phyloP scores from a whole-genome alignment of 2,329 filamentous ascomycete genomes.

The Epichloe gansuensis region DNA sequence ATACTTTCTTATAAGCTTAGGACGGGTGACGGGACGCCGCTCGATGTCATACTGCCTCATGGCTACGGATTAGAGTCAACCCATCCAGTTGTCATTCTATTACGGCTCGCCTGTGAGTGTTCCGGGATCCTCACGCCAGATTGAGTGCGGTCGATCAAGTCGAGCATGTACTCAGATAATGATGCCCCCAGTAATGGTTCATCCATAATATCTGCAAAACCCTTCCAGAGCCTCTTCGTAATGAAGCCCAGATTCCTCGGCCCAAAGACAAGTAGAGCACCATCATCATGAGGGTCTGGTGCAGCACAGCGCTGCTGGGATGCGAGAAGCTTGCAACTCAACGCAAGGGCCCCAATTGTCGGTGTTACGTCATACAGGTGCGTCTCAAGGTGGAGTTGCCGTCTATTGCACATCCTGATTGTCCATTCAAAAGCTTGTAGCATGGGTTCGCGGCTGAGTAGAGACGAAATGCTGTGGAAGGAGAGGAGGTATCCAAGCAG shows the following conservation, averaged over 20 bases:
- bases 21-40: too few species aligned
- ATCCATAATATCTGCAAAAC: background rate
- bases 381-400: background rate
- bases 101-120: too few species aligned
- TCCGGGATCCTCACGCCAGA: too few species aligned
- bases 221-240: background rate
- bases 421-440: constrained; percentile 1
- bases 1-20: too few species aligned
- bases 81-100: too few species aligned
- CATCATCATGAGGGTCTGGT: background rate
- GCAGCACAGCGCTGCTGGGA: background rate
- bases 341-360: constrained; percentile 3
- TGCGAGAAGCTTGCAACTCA: background rate
- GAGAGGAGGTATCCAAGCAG: background rate
- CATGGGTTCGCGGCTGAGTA: constrained; percentile 6
- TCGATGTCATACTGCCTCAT: too few species aligned
- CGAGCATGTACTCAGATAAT: background rate
- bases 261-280: background rate
- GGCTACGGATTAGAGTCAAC: too few species aligned
- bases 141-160: too few species aligned
- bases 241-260: background rate
- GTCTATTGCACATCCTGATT: constrained; percentile 3
- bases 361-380: constrained; percentile 4
- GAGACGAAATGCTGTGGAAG: constrained; percentile 14
- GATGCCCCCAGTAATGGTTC: background rate